Conservation (phyloP, 495 filamentous ascomycete genomes). For the Tuber melanosporum region DNA sequence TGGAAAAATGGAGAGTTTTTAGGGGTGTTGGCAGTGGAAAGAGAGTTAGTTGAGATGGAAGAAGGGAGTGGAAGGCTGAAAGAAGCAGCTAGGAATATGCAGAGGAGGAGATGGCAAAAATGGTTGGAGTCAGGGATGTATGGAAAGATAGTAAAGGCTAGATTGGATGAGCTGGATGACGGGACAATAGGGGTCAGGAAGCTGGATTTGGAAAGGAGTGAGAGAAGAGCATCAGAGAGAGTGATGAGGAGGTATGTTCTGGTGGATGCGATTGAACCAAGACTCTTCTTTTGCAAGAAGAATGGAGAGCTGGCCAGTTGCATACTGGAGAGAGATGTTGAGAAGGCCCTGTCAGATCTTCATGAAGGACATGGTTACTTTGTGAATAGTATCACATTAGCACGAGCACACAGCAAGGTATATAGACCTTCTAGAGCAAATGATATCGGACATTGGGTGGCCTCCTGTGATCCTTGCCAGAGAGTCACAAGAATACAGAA, state of each 20-base stretch:
- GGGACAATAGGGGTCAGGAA: too few species aligned
- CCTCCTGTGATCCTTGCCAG: too few species aligned
- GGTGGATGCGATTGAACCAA: not conserved
- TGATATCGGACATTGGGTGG: too few species aligned
- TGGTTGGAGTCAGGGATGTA: not conserved
- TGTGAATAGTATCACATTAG: not conserved
- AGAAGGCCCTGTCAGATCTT: not conserved
- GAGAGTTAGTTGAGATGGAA: too few species aligned
- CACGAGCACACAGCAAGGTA: too few species aligned
- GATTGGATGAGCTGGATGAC: not conserved
- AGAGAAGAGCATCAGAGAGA: not conserved
- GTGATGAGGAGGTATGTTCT: not conserved
- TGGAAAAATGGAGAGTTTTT: not conserved
- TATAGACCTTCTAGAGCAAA: too few species aligned
- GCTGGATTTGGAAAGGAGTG: not conserved
- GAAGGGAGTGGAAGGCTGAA: too few species aligned
- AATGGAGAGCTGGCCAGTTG: not conserved
- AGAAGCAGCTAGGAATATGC: not conserved
- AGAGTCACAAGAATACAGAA: too few species aligned
- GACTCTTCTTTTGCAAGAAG: not conserved
- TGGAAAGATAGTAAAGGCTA: not conserved
- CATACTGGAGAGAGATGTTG: not conserved
- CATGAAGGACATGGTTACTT: not conserved
- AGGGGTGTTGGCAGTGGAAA: not conserved
- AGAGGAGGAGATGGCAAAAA: too few species aligned